phyloP scores from a whole-genome alignment of 148 eudicot genomes.

The Suaeda aralocaspica region DNA sequence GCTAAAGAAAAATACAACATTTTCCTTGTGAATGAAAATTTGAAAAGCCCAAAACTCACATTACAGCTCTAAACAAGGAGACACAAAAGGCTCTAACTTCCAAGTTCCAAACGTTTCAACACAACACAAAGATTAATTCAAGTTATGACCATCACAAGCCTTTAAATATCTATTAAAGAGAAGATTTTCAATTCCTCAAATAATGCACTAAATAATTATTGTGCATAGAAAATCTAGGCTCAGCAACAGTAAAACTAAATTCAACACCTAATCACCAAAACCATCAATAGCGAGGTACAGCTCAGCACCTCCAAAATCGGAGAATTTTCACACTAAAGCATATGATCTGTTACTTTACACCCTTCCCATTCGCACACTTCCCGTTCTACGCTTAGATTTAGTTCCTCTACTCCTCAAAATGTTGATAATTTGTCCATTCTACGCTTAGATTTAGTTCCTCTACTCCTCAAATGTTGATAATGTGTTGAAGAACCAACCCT shows the following conservation, averaged over 20 bases:
- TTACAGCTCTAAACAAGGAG: neutral
- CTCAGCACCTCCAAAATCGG: neutral
- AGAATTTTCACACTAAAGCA: neutral
- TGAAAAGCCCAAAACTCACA: neutral
- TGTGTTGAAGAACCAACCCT: neutral
- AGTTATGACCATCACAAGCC: no score
- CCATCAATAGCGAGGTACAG: neutral
- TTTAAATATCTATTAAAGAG: no score
- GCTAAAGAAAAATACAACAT: constrained; percentile 3
- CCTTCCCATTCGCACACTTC: neutral
- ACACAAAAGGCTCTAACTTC: no score
- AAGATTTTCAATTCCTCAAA: no score
- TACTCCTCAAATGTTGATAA: neutral
- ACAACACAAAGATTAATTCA: neutral
- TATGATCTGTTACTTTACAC: neutral
- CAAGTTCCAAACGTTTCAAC: neutral
- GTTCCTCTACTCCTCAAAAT: neutral
- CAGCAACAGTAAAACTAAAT: neutral
- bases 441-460: neutral
- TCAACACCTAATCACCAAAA: no score
- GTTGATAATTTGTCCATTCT: neutral
- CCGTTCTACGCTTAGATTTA: neutral
- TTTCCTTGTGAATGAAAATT: constrained; percentile 1
- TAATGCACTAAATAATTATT: no score
- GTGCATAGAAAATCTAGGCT: neutral